Conservation (phyloP, 2,329 filamentous ascomycete genomes). For the Nemania diffusa region DNA sequence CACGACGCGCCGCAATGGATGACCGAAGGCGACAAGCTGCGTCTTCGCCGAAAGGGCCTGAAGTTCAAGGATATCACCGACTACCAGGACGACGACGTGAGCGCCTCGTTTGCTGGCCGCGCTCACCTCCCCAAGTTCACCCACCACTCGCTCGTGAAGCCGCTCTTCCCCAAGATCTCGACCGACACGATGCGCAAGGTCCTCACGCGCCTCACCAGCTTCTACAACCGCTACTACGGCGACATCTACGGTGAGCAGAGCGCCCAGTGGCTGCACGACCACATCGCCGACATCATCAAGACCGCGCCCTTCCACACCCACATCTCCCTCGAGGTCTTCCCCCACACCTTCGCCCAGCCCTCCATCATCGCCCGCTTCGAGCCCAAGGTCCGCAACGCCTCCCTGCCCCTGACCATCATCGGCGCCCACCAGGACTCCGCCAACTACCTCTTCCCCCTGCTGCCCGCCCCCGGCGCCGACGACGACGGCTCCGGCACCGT, state of each 20-base stretch:
- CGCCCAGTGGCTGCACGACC: conserved; percentile 72
- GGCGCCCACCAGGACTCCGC: conserved; percentile 85
- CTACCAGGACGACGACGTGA: conserved; percentile 64
- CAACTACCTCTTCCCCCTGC: conserved; percentile 77
- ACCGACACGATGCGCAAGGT: conserved; percentile 31
- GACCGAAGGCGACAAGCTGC: conserved; percentile 57
- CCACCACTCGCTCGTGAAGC: conserved; percentile 39
- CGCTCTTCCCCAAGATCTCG: conserved; percentile 37
- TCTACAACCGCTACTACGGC: conserved; percentile 37
- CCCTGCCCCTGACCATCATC: conserved; percentile 60
- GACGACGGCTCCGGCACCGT: conserved; percentile 82
- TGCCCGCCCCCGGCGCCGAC: conserved; percentile 78
- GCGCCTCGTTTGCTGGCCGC: conserved; percentile 17
- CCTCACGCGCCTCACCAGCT: conserved; percentile 28
- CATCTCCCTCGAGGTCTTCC: conserved; percentile 71
- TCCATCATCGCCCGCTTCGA: conserved; percentile 83
- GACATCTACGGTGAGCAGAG: conserved; percentile 48
- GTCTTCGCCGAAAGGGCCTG: conserved; percentile 67
- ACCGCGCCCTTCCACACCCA: conserved; percentile 66
- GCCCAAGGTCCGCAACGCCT: conserved; percentile 66
- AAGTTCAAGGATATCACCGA: conserved; percentile 84
- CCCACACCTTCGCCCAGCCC: conserved; percentile 78
- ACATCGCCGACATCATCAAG: conserved; percentile 70
- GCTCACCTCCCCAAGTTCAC: conserved; percentile 43
- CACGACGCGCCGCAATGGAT: conserved; percentile 69